Base-by-base conservation (phyloP, 2,329 filamentous ascomycete species). In the Didymella keratinophila region DNA sequence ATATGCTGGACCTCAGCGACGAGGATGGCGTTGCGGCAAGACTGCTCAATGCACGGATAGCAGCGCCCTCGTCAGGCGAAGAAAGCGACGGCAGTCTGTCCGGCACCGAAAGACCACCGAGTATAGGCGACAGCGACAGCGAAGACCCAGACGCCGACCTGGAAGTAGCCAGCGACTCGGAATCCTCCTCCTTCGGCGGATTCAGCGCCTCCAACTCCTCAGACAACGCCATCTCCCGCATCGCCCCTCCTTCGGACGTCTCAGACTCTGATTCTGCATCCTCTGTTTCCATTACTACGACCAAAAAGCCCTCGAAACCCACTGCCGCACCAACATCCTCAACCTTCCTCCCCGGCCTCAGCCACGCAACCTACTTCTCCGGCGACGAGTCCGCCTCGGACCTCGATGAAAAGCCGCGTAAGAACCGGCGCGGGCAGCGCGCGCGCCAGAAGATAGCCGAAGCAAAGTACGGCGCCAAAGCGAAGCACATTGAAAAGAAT, bases 401-500 rank as follows among this genome's bases (percentile, higher is more conserved):
- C 30, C 76, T 83, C 21, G 79, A 82, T 18, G 67, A 75, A 2
- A 85, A 84, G 6, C 77, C 82, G 0, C 86, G 86, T 67, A 93
- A 93, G 77, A 93, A 94, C 69, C 83, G 90, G 21, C 83, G 87
- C 45, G 91, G 91, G 3, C 91, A 96, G 77, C 84, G 87, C 42
- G 90, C 89, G n/a, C 86, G 91, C 9, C 89, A 91, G 71, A 86
- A 87, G 23, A 89, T 95, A 58, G 90, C 87, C 81, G 91, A 94
- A 79, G 89, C 91, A 79, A 94, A 93, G 72, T 94, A 84, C 73
- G 90, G 90, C 48, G 81, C 83, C 14, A 83, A 84, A 61, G 92
- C 91, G 1, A 90, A 88, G 66, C 90, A 93, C 69, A 47, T 88
- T 3, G 74, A 87, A 42, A 80, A 82, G 11, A 71, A 71, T 34